Conservation (phyloP, 768 basidiomycete genomes). For the Rhizopogon vinicolor region DNA sequence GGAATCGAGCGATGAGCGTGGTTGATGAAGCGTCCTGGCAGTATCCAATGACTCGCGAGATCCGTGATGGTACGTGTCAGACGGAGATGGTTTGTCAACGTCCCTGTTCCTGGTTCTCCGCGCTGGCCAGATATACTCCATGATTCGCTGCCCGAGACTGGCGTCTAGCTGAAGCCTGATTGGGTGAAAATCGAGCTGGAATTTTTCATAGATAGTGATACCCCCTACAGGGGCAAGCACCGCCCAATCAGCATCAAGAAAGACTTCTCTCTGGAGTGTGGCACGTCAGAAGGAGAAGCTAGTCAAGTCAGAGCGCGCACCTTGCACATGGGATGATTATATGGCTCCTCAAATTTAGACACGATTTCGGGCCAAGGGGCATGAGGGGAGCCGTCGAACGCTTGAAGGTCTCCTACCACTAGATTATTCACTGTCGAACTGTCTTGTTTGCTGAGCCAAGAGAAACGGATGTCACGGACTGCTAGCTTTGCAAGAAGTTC, state of each 20-base stretch:
- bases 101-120: slow-evolving; percentile 33
- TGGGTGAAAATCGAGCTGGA: slow-evolving; percentile 81
- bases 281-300: slow-evolving; percentile 4
- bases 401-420: slow-evolving; percentile 70
- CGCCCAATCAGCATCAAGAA: slow-evolving; percentile 75
- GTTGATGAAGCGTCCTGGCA: slow-evolving; percentile 29
- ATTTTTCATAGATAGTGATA: slow-evolving; percentile 82
- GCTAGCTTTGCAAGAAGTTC: slow-evolving; percentile 82
- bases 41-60: slow-evolving; percentile 50
- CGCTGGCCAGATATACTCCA: slow-evolving; percentile 86
- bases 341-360: slow-evolving; percentile 67
- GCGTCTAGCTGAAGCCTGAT: slow-evolving; percentile 86
- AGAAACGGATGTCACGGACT: slow-evolving; percentile 73
- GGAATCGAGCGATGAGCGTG: slow-evolving; percentile 30
- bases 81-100: neutral
- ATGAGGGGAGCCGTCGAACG: slow-evolving; percentile 79
- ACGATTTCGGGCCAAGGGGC: slow-evolving; percentile 88
- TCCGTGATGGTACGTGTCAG: slow-evolving; percentile 17
- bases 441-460: slow-evolving; percentile 84
- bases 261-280: slow-evolving; percentile 54
- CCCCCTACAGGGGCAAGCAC: slow-evolving; percentile 90
- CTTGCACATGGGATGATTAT: slow-evolving; percentile 68
- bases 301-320: slow-evolving; percentile 30
- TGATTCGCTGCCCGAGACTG: slow-evolving; percentile 70
- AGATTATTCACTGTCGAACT: slow-evolving; percentile 80